Evolutionary conservation across 2,329 filamentous ascomycete genomes (phyloP).

Genomic region (Colletotrichum sublineola): DNA sequence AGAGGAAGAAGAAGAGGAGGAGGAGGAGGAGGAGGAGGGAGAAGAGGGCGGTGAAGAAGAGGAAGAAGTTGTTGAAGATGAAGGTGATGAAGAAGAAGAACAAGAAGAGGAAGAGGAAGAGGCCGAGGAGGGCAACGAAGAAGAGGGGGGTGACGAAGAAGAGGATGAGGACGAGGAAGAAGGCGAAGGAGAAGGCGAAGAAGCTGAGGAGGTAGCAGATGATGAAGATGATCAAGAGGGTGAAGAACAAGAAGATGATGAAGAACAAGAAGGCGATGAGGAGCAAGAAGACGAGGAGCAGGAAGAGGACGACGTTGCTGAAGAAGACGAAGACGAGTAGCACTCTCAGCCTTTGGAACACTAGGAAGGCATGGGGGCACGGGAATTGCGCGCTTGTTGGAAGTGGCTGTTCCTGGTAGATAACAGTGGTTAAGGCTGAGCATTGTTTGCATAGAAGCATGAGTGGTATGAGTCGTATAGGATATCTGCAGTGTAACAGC

Average conservation of each 20-base stretch:
- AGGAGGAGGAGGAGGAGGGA: conserved; percentile 16
- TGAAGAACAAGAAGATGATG: neutral
- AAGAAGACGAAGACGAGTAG: conserved; percentile 17
- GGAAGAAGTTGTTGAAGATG: conserved; percentile 8
- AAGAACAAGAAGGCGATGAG: neutral
- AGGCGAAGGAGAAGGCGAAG: neutral
- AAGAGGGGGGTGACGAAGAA: neutral
- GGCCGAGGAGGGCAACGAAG: conserved; percentile 6
- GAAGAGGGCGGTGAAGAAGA: neutral
- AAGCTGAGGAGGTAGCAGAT: neutral
- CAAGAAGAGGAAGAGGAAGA: conserved; percentile 43
- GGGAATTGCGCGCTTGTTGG: neutral
- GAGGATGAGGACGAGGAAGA: conserved; percentile 1
- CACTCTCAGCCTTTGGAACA: conserved; percentile 2
- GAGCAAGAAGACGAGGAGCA: neutral
- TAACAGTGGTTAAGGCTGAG: neutral
- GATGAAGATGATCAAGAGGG: neutral
- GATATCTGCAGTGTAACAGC: neutral
- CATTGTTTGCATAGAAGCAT: neutral
- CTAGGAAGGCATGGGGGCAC: neutral
- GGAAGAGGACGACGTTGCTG: conserved; percentile 2
- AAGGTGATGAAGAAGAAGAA: conserved; percentile 41
- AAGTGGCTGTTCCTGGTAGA: neutral
- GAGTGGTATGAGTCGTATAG: neutral
- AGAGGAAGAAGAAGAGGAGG: conserved; percentile 30